phyloP scores from a whole-genome alignment of 2,329 filamentous ascomycete genomes.

The Diaporthe sp. region DNA sequence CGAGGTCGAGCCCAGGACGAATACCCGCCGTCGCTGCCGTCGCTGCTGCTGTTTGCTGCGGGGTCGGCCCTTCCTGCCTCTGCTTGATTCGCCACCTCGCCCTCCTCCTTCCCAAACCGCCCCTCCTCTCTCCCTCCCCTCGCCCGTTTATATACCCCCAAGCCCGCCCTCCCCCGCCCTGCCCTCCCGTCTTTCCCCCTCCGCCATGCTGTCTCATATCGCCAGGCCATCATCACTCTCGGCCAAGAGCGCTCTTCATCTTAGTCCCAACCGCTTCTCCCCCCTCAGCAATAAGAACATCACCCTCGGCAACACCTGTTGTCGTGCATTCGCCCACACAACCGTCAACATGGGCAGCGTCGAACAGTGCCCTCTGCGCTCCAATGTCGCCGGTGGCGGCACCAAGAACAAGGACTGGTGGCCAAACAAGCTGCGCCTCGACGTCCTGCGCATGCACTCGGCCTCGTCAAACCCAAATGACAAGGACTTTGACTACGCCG shows the following conservation, averaged over 20 bases:
- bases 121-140: background rate
- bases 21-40: background rate
- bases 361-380: constrained; percentile 35
- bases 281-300: background rate
- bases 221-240: constrained; percentile 14
- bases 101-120: constrained; percentile 6
- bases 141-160: too few relatives aligned
- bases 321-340: constrained; percentile 1
- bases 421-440: constrained; percentile 74
- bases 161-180: too few relatives aligned
- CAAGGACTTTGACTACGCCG: constrained; percentile 76
- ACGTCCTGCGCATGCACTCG: constrained; percentile 79
- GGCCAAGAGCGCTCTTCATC: background rate
- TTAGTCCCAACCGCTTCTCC: background rate
- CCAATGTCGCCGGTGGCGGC: constrained; percentile 68
- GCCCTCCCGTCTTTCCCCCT: background rate
- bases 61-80: constrained; percentile 1
- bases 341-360: constrained; percentile 30
- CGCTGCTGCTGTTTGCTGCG: background rate
- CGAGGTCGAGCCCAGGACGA: background rate
- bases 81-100: constrained; percentile 16
- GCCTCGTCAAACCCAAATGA: constrained; percentile 70
- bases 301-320: background rate
- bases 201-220: constrained; percentile 6
- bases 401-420: constrained; percentile 79